Conservation (phyloP, 2,329 filamentous ascomycete species). For the Phialophora chinensis region DNA sequence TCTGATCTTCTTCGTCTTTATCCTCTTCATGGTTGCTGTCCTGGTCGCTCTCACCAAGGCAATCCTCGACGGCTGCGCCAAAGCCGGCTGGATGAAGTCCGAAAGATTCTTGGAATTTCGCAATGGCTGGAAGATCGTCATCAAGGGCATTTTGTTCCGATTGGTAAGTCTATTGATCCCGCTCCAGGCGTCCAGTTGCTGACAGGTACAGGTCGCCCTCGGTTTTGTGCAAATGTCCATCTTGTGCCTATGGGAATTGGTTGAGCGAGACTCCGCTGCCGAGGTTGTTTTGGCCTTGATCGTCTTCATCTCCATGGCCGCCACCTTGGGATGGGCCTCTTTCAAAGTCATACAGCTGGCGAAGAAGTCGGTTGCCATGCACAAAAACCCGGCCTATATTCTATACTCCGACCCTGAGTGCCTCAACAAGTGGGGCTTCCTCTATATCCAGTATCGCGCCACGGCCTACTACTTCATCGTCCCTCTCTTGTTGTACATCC, state of each 20-base stretch:
- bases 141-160: constrained; percentile 93
- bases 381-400: constrained; percentile 96
- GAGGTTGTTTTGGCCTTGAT: constrained; percentile 86
- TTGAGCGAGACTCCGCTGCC: constrained; percentile 80
- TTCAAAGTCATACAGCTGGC: constrained; percentile 89
- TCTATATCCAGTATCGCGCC: constrained; percentile 95
- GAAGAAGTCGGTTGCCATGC: constrained; percentile 84
- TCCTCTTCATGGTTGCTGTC: constrained; percentile 75
- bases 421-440: constrained; percentile 97
- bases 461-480: constrained; percentile 96
- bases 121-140: constrained; percentile 88
- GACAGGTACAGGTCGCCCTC: constrained; percentile 68
- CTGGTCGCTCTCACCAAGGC: constrained; percentile 80
- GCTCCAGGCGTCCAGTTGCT: constrained; percentile 9
- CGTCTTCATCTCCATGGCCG: constrained; percentile 81
- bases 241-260: constrained; percentile 92
- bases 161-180: constrained; percentile 54
- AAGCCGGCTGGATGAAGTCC: constrained; percentile 75
- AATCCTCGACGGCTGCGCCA: constrained; percentile 75
- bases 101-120: constrained; percentile 93
- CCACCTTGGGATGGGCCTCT: constrained; percentile 81
- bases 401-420: constrained; percentile 93
- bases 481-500: constrained; percentile 74
- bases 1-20: constrained; percentile 84
- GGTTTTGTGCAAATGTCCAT: constrained; percentile 91